Conservation (phyloP, 148 eudicot species). For the Camellia sinensis region DNA sequence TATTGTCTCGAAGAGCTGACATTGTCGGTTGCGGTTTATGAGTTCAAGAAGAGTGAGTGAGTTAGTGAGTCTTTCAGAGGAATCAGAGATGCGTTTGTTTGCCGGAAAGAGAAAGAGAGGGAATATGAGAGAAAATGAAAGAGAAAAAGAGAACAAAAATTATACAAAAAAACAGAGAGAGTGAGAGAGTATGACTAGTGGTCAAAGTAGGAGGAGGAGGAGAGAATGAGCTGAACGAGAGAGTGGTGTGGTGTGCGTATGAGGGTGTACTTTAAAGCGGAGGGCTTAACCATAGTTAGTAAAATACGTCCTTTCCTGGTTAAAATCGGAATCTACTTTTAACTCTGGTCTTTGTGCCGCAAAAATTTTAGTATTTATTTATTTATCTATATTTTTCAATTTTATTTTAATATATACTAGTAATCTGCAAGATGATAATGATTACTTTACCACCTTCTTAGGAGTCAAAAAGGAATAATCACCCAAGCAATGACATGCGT, state of each 20-base stretch:
- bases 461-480: no score
- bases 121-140: not conserved
- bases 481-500: no score
- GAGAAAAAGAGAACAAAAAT: not conserved
- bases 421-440: no score
- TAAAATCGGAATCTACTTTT: conserved; percentile 12
- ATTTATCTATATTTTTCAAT: no score
- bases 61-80: not conserved
- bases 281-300: conserved; percentile 14
- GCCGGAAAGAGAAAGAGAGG: conserved; percentile 3
- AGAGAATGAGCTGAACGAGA: conserved; percentile 5
- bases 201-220: not conserved
- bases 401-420: no score
- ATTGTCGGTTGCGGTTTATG: conserved; percentile 11
- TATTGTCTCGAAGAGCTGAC: conserved; percentile 11
- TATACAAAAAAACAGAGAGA: not conserved
- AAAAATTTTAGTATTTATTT: no score
- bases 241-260: not conserved
- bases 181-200: not conserved
- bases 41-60: not conserved
- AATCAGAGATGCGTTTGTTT: not conserved
- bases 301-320: conserved; percentile 3
- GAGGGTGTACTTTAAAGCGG: conserved; percentile 14
- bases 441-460: no score
- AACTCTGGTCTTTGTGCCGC: not conserved